These are phyloP conservation scores for Isochrysis galbana DNA, from an alignment of 78 protist genomes.

Conservation along the genomic window DNA sequence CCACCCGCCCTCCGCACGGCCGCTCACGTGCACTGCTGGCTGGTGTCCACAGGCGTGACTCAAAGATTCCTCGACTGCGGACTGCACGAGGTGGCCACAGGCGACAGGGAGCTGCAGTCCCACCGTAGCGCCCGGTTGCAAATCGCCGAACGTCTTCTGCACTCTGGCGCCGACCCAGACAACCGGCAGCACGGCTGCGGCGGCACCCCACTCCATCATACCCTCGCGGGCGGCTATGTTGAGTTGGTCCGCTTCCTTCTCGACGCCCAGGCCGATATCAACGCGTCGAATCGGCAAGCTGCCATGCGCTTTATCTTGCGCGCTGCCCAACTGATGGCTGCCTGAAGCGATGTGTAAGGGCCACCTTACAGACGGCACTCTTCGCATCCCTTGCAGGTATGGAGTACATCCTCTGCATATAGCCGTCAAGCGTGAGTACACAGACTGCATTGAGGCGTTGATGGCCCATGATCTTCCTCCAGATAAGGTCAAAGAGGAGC, in stretches of 20 bases:
- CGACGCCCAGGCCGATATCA: not conserved
- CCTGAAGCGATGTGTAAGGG: no score
- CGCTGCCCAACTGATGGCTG: no score
- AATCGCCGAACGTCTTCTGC: not conserved
- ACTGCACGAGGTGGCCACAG: slow-evolving; percentile 20
- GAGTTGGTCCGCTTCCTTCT: not conserved
- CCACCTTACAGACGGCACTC: no score
- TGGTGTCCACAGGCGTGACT: not conserved
- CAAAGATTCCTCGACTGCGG: not conserved
- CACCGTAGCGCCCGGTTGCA: not conserved
- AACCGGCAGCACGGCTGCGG: slow-evolving; percentile 21
- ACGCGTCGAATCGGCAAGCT: not conserved
- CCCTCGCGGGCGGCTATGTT: not conserved
- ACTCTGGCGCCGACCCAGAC: not conserved
- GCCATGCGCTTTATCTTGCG: no score
- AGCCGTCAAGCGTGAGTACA: not conserved
- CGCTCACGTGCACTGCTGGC: no score
- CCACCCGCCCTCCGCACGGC: no score
- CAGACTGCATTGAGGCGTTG: not conserved
- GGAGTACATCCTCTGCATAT: slow-evolving; percentile 19
- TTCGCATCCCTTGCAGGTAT: no score
- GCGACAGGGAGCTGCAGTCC: not conserved
- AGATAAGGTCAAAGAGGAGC: not conserved
- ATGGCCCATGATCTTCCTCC: not conserved
- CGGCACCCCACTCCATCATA: slow-evolving; percentile 9